Evolutionary conservation across 2,329 filamentous ascomycete genomes (phyloP), one percentile per base, ranked within the genome.

Genomic region (Colletotrichum spinosum): DNA sequence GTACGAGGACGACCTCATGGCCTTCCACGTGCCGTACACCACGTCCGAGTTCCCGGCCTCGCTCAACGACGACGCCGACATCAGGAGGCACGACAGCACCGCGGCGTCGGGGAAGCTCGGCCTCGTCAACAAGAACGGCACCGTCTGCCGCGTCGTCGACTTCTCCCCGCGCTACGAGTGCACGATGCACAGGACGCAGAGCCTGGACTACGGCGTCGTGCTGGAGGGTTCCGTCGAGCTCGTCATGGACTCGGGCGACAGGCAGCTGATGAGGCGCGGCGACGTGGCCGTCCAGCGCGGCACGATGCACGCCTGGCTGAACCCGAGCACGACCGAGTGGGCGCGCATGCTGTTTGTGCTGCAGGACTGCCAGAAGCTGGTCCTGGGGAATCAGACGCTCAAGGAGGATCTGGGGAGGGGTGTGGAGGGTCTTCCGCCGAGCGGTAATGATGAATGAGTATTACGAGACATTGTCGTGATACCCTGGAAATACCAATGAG

Each of bases 251-350:
- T 76, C 75, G n/a, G 80, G 80, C 8, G 79, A 79, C 41, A 74
- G 65, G 50, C 72, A 72, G 38, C 39, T 74, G 10, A 72, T 83
- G 74, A 69, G 75, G 53, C 72, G 74, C 38, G 81, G 81, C 3
- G 81, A 83, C 69, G 72, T 82, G 33, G 77, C 77, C 13, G 78
- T 83, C 17, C 81, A 83, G 70, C 72, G 81, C 52, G 80, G 73
- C 7, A 81, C 79, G 10, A 78, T 75, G 25, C 25, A 25, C 4
- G 25, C 25, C 25, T 25, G 25, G 25, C 4, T 25, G 25, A 25
- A 25, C 25, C 25, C 25, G 25, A 25, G 25, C 25, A 25, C 25
- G 25, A 25, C 25, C 25, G 25, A 25, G 25, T 25, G 25, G 25
- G 25, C 25, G 25, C 25, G 25, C 25, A 25, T 25, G 25, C 25